Base-by-base conservation (phyloP, 2,329 filamentous ascomycete genomes). In the Colletotrichum sp. region DNA sequence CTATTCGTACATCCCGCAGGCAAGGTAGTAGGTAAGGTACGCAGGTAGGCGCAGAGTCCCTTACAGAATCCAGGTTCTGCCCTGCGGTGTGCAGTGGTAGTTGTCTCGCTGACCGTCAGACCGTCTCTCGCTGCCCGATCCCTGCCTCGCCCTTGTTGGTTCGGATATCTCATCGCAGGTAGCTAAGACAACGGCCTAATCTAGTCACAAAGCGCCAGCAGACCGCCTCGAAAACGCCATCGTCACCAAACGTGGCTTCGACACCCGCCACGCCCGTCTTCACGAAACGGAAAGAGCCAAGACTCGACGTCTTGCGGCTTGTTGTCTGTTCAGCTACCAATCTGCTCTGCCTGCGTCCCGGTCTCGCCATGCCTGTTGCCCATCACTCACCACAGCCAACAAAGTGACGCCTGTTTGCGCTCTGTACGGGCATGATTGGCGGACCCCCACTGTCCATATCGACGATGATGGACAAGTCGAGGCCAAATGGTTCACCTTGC, bases 181-280 rank as follows among this genome's bases (percentile, higher is more conserved):
- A 61, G 57, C 71, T 62, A 66, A 66, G 43, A 31, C 38, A 15
- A 36, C n/a, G 38, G 54, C 24, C 67, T 70, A 54, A 31, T 9
- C 54, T 71, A 66, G 43, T 24, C 61, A 36, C 43, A 62, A 36
- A 21, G 62, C 61, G 55, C 67, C 67, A 70, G n/a, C 36, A 71
- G 54, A 73, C 71, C 71, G 62, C 71, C 71, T 63, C 68, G 27
- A 62, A 59, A 43, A 71, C 38, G 62, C 34, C 62, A 67, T 71
- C 57, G 61, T 70, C 67, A 73, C 31, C 51, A 70, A 33, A 38
- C 8, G 38, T 66, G 68, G 71, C 61, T 73, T 57, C 34, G 59
- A n/a, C 51, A 43, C 33, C 16, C 59, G 68, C 16, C 58, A 70
- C 38, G 36, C 58, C 33, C 12, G 43, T 51, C 67, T 34, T 31